Conservation (phyloP, 495 filamentous ascomycete genomes). For the Venustampulla echinocandica region DNA sequence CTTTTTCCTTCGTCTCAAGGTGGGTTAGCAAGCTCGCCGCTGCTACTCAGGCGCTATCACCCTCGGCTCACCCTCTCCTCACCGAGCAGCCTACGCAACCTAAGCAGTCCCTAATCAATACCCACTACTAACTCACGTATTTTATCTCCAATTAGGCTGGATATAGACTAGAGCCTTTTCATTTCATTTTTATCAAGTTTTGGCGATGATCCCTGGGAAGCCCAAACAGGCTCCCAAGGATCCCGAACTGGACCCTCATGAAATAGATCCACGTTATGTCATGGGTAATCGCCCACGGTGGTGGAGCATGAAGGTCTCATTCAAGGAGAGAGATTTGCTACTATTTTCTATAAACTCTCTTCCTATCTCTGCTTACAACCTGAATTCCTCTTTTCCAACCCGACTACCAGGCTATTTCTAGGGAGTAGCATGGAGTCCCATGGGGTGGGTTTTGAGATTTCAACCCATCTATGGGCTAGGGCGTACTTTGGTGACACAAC, state of each 20-base stretch:
- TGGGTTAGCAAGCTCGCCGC: constrained; percentile 1
- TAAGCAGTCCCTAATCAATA: background rate
- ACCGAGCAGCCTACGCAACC: background rate
- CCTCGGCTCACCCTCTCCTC: too few species aligned
- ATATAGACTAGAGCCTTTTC: background rate
- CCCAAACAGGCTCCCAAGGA: constrained; percentile 14
- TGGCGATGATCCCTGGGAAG: too few species aligned
- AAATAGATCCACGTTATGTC: constrained; percentile 13
- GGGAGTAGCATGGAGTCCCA: too few species aligned
- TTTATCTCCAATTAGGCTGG: background rate
- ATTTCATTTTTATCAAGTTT: constrained; percentile 5
- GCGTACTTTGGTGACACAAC: too few species aligned
- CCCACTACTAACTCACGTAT: background rate
- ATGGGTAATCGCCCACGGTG: constrained; percentile 7
- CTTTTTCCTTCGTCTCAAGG: background rate
- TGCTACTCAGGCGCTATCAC: background rate
- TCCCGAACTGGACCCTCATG: too few species aligned
- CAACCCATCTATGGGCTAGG: too few species aligned
- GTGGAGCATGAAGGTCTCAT: constrained; percentile 5
- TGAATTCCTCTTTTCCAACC: constrained; percentile 13
- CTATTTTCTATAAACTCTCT: constrained; percentile 15
- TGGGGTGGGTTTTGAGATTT: too few species aligned
- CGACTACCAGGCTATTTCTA: constrained; percentile 12
- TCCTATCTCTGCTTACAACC: constrained; percentile 6
- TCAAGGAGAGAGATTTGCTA: constrained; percentile 16